These are phyloP conservation scores for Alternaria arbusti DNA, from an alignment of 2,329 filamentous ascomycete genomes.

Conservation along the genomic window DNA sequence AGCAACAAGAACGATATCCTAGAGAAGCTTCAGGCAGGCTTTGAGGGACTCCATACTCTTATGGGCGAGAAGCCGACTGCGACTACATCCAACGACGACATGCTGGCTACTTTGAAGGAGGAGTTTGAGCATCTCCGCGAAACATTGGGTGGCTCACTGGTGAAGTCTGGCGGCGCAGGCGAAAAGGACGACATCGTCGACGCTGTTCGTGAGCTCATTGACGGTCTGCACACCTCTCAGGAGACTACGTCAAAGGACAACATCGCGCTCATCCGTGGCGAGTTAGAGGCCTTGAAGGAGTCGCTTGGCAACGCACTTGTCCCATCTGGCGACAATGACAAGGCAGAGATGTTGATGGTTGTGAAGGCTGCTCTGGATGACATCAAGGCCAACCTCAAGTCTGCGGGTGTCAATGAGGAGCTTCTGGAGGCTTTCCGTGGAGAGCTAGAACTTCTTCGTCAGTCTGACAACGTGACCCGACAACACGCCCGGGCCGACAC, in stretches of 20 bases:
- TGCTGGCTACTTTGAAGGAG: conserved; percentile 59
- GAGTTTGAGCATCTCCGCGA: conserved; percentile 69
- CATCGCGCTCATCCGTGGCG: conserved; percentile 51
- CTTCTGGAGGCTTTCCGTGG: conserved; percentile 59
- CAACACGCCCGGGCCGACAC: conserved; percentile 52
- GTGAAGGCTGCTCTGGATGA: conserved; percentile 48
- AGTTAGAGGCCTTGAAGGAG: conserved; percentile 53
- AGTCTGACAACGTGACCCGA: conserved; percentile 50
- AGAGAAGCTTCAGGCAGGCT: conserved; percentile 62
- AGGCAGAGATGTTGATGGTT: conserved; percentile 52
- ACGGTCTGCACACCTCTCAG: conserved; percentile 52
- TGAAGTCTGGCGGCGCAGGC: conserved; percentile 53
- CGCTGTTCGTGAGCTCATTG: conserved; percentile 61
- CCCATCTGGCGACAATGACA: conserved; percentile 42
- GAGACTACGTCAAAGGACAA: conserved; percentile 51
- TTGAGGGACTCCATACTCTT: conserved; percentile 56
- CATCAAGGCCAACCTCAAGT: conserved; percentile 39
- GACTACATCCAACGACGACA: conserved; percentile 50
- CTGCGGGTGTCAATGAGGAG: conserved; percentile 53
- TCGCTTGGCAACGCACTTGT: conserved; percentile 53
- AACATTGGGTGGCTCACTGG: conserved; percentile 60
- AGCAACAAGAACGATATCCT: conserved; percentile 67
- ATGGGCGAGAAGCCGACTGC: conserved; percentile 44
- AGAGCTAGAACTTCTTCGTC: conserved; percentile 58
- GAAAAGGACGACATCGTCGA: conserved; percentile 74